A percentile compares a stretch with the other conserved stretches of the same genome.
These are phyloP conservation scores for Macrolepiota albuminosa DNA, from an alignment of 768 basidiomycete species.

Conservation along the genomic window DNA sequence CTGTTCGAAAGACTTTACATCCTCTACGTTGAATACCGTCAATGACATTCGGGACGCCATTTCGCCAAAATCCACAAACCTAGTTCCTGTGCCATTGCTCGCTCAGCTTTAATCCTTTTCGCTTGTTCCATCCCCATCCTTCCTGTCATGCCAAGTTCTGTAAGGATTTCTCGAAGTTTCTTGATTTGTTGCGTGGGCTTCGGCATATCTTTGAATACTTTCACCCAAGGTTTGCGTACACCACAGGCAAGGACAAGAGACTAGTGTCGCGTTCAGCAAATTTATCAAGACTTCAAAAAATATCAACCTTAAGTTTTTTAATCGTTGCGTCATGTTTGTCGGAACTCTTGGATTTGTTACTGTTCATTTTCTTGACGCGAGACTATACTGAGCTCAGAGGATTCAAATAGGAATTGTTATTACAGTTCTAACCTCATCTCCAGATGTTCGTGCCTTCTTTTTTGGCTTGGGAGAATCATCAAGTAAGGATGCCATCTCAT, in stretches of 20 bases:
- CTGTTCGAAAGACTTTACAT: slow-evolving; percentile 67
- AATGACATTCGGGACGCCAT: background rate
- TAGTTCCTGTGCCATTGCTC: slow-evolving; percentile 76
- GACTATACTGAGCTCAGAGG: slow-evolving; percentile 8
- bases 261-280: slow-evolving; percentile 28
- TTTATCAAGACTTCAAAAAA: background rate
- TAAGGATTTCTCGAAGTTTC: slow-evolving; percentile 58
- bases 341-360: slow-evolving; percentile 23
- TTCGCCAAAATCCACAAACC: slow-evolving; percentile 38
- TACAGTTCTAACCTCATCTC: slow-evolving; percentile 18
- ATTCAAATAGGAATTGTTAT: background rate
- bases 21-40: slow-evolving; percentile 41
- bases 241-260: slow-evolving; percentile 71
- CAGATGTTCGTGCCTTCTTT: slow-evolving; percentile 8
- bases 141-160: slow-evolving; percentile 77
- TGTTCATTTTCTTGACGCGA: slow-evolving; percentile 21
- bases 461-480: slow-evolving; percentile 50
- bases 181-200: slow-evolving; percentile 58
- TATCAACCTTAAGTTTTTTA: slow-evolving; percentile 63
- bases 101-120: slow-evolving; percentile 61
- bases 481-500: slow-evolving; percentile 54
- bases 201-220: slow-evolving; percentile 53
- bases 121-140: slow-evolving; percentile 79
- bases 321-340: slow-evolving; percentile 70
- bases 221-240: slow-evolving; percentile 72